Base-by-base conservation (phyloP, 2,329 filamentous ascomycete genomes). In the Penicillium sp. region DNA sequence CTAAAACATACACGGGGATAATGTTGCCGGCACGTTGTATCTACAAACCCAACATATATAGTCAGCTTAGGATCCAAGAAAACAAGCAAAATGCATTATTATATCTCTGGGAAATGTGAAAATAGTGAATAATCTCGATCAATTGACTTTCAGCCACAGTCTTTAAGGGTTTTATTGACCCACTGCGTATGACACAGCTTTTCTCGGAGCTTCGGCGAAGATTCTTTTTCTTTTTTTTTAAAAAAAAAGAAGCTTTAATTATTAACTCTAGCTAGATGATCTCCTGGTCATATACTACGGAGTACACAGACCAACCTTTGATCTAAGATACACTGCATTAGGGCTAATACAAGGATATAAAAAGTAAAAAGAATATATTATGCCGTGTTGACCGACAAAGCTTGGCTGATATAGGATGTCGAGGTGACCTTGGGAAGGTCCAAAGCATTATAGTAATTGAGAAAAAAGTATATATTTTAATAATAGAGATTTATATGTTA, bases 261-360 rank as follows among this genome's bases (percentile, higher is more conserved):
- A 10, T 45, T 46, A 40, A 48, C 25, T 46, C 23, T 56, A 38
- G 25, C 13, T 29, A 21, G 33, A 5, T 21, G 21, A 19, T 21
- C 19, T 21, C 19, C 19, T 23, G 8, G 19, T 42, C n/a, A 15
- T 13, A 35, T n/a, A 29, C 9, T 9, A 2, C 8, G 27, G n/a
- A n/a, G n/a, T 29, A 57, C 49, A 57, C 50, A 54, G 55, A 54
- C 54, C 49, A 55, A 54, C 35, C 8, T 33, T 40, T n/a, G 55
- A 54, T 37, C 33, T 33, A 50, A 10, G 29, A 33, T 43, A 5
- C 12, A 41, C 6, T 45, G 38, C 23, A 25, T 23, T 45, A 52
- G 41, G 49, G 40, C 19, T 51, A 21, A 3, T 41, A 8, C 41
- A 8, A 35, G 19, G 7, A 21, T 33, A 23, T 23, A 4, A 23